Base-by-base conservation (phyloP, 495 filamentous ascomycete species). In the Poronia punctata region DNA sequence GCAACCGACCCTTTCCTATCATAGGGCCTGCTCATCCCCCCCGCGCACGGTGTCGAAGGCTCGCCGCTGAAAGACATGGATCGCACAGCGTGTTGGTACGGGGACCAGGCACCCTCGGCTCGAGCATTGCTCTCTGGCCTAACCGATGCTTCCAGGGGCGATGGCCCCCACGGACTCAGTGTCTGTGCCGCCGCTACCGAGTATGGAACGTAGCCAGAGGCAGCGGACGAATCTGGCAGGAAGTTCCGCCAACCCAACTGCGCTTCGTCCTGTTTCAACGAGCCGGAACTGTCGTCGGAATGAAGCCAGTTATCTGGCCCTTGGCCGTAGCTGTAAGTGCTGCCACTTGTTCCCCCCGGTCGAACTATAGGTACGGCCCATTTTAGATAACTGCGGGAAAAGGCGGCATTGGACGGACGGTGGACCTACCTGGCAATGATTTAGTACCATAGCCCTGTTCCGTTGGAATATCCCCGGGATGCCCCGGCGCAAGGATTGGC, bases 361-460 rank as follows among this genome's bases (percentile, higher is more conserved):
- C 53, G 43, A 20, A 63, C 67, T 72, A 50, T n/a, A n/a, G n/a
- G n/a, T n/a, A n/a, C n/a, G n/a, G n/a, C n/a, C n/a, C n/a, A n/a
- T n/a, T n/a, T n/a, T n/a, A n/a, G n/a, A n/a, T n/a, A n/a, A n/a
- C n/a, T n/a, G n/a, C n/a, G n/a, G n/a, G n/a, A n/a, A n/a, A n/a
- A n/a, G n/a, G n/a, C n/a, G n/a, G n/a, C n/a, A n/a, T n/a, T n/a
- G n/a, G n/a, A n/a, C n/a, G n/a, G n/a, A n/a, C n/a, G n/a, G n/a
- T n/a, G n/a, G n/a, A n/a, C n/a, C n/a, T n/a, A n/a, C n/a, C 57
- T n/a, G 70, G 59, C 60, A 75, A 68, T 19, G 64, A 57, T 35
- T 27, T 31, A 14, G 74, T 48, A 16, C 65, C 60, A 22, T 68
- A 63, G 45, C 60, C 47, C 17, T 61, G 52, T 18, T 59, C 65